Evolutionary conservation across 2,329 filamentous ascomycete genomes (phyloP).

Genomic region (Pezicula carpinea): DNA sequence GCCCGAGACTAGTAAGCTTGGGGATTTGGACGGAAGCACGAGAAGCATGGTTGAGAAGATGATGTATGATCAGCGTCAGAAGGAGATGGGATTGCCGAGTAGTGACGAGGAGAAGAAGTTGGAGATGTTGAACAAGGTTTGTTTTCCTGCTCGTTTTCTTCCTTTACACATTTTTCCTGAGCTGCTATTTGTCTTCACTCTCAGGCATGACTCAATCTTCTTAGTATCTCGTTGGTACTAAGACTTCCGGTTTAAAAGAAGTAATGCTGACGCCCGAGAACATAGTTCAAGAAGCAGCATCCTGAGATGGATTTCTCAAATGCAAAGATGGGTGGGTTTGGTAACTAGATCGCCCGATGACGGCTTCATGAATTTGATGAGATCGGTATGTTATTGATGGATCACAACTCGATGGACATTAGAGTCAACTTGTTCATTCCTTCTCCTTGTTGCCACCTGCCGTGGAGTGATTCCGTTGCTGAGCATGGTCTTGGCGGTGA

Average conservation of each 20-base stretch:
- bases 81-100: constrained; percentile 82
- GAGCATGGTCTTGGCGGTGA: no score
- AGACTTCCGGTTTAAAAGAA: constrained; percentile 74
- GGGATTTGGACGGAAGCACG: constrained; percentile 91
- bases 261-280: not conserved
- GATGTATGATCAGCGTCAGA: constrained; percentile 99
- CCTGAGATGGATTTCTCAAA: constrained; percentile 71
- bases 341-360: not conserved
- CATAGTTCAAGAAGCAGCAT: constrained; percentile 32
- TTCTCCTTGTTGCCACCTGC: no score
- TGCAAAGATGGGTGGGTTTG: constrained; percentile 47
- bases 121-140: constrained; percentile 74
- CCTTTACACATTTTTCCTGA: no score
- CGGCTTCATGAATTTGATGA: not conserved
- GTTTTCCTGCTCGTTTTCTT: not conserved
- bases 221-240: no score
- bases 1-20: constrained; percentile 86
- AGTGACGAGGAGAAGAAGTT: constrained; percentile 95
- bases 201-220: no score
- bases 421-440: not conserved
- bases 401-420: not conserved
- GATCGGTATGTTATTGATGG: not conserved
- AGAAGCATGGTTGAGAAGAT: constrained; percentile 99
- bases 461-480: no score
- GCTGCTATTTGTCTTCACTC: constrained; percentile 34